A percentile compares a stretch with the other conserved stretches of the same genome.
phyloP scores from a whole-genome alignment of 2,329 filamentous ascomycete species.

The Colletotrichum simmondsii region DNA sequence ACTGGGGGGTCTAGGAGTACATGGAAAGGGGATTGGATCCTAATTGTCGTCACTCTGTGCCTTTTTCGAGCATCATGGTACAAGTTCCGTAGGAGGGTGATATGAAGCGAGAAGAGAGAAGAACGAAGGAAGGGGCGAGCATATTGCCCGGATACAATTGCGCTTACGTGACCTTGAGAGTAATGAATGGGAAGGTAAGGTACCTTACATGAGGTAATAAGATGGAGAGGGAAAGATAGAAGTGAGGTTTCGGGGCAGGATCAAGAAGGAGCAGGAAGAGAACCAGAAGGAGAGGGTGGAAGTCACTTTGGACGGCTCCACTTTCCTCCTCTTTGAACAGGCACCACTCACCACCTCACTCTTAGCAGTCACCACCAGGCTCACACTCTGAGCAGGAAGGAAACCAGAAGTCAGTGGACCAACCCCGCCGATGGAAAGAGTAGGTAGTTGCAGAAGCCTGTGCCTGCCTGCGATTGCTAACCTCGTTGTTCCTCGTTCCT shows the following conservation, averaged over 20 bases:
- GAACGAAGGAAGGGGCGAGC: neutral
- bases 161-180: neutral
- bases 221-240: neutral
- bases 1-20: neutral
- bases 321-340: slow-evolving; percentile 32
- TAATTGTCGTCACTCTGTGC: neutral
- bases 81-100: neutral
- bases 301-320: slow-evolving; percentile 11
- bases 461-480: neutral
- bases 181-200: neutral
- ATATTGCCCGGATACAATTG: neutral
- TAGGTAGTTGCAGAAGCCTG: neutral
- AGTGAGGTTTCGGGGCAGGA: neutral
- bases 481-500: neutral
- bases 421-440: neutral
- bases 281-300: neutral
- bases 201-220: neutral
- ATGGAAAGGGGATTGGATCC: neutral
- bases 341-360: neutral
- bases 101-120: neutral
- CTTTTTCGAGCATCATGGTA: neutral
- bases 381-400: too few species aligned
- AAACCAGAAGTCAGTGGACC: neutral
- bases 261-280: neutral
- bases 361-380: too few species aligned